A percentile compares a stretch with the other conserved stretches of the same genome.
Conservation (phyloP, 106 monocot genomes). For the Posidonia australis region DNA sequence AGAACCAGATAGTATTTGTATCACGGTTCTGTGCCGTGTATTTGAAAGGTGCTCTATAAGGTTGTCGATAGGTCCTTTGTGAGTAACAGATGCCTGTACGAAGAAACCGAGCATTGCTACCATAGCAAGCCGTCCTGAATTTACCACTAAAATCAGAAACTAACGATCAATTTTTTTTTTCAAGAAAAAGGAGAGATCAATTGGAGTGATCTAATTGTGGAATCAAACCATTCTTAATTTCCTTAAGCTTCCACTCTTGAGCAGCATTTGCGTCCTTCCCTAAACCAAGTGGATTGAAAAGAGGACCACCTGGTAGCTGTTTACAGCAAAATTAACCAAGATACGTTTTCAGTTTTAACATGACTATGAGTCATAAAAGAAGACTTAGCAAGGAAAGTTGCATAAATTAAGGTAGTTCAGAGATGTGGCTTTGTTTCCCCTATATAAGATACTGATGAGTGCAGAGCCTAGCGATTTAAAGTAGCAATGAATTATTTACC, state of each 20-base stretch:
- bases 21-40: constrained; percentile 57
- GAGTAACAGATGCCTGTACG: constrained; percentile 63
- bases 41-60: constrained; percentile 61
- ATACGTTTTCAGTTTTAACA: not conserved
- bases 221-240: constrained; percentile 71
- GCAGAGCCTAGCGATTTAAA: not conserved
- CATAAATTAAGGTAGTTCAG: not conserved
- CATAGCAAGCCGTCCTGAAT: constrained; percentile 71
- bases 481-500: constrained; percentile 28
- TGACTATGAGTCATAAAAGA: not conserved
- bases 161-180: not conserved
- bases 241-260: constrained; percentile 61
- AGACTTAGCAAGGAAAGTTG: not conserved
- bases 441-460: not conserved
- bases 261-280: constrained; percentile 52
- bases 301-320: constrained; percentile 71
- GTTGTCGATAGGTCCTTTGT: constrained; percentile 66
- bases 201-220: not conserved
- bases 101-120: constrained; percentile 72
- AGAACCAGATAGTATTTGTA: constrained; percentile 51
- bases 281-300: constrained; percentile 74
- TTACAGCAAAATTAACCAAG: not conserved
- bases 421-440: not conserved
- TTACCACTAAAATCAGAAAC: not conserved
- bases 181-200: not conserved